Conservation (phyloP, 176 grass and related monocot species). For the Lolium rigidum region DNA sequence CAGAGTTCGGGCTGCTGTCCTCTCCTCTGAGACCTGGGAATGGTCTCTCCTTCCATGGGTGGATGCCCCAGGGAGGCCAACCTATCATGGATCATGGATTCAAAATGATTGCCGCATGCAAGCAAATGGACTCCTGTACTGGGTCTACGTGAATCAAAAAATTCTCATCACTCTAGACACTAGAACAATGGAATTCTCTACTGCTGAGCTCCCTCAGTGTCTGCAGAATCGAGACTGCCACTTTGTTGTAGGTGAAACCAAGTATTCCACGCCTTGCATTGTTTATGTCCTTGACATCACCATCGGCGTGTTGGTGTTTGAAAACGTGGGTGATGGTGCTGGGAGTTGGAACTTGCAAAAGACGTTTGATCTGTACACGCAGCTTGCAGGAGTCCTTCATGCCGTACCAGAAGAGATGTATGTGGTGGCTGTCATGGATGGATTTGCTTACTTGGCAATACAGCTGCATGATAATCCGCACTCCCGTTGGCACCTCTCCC, state of each 20-base stretch:
- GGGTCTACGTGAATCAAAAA: not conserved
- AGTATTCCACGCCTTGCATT: not conserved
- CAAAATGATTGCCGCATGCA: not conserved
- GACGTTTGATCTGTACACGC: not conserved
- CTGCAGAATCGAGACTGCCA: not conserved
- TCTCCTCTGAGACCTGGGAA: not conserved
- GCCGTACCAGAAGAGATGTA: not conserved
- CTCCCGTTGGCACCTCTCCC: conserved; percentile 17
- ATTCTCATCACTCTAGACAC: not conserved
- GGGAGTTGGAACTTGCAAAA: not conserved
- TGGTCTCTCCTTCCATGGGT: not conserved
- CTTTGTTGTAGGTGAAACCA: not conserved
- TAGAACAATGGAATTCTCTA: conserved; percentile 13
- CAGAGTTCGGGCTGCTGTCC: not conserved
- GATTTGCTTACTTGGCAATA: conserved; percentile 19
- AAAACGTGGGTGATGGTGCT: not conserved
- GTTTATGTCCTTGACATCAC: not conserved
- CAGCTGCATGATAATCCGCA: not conserved
- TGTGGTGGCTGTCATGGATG: not conserved
- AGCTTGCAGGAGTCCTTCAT: not conserved
- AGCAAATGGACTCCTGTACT: conserved; percentile 7
- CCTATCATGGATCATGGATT: not conserved
- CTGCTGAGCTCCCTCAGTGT: not conserved
- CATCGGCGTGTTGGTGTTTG: not conserved
- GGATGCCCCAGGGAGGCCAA: not conserved